A percentile compares a stretch with the other conserved stretches of the same genome.
Evolutionary conservation across 2,329 filamentous ascomycete genomes (phyloP).

Genomic region (Pleoardoris graminearum): DNA sequence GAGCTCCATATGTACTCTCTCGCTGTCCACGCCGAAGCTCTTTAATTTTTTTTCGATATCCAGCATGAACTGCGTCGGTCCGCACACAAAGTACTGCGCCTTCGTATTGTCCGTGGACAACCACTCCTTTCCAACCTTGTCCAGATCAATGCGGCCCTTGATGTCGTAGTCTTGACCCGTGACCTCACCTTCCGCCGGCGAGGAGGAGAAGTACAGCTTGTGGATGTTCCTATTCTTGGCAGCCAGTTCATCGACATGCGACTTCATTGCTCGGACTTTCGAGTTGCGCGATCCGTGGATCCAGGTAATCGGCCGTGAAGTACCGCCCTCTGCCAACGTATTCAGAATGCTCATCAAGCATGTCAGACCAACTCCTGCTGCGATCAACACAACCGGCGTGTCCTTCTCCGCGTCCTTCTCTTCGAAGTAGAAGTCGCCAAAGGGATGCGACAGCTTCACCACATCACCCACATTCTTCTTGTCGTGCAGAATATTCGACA

Average conservation of each 20-base stretch:
- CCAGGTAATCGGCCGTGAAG: slow-evolving; percentile 60
- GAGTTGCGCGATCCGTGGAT: slow-evolving; percentile 63
- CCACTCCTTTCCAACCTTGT: slow-evolving; percentile 57
- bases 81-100: slow-evolving; percentile 73
- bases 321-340: slow-evolving; percentile 45
- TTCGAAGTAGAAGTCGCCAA: slow-evolving; percentile 64
- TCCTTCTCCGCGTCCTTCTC: slow-evolving; percentile 46
- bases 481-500: slow-evolving; percentile 72
- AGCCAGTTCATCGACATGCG: slow-evolving; percentile 52
- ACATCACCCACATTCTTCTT: slow-evolving; percentile 63
- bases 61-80: slow-evolving; percentile 71
- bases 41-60: slow-evolving; percentile 59
- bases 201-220: slow-evolving; percentile 62
- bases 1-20: slow-evolving; percentile 67
- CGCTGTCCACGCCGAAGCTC: slow-evolving; percentile 59
- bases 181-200: slow-evolving; percentile 49
- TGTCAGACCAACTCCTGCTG: slow-evolving; percentile 70
- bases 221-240: slow-evolving; percentile 54
- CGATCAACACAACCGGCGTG: slow-evolving; percentile 66
- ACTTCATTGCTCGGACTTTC: slow-evolving; percentile 59
- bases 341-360: slow-evolving; percentile 69
- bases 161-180: slow-evolving; percentile 63
- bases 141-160: slow-evolving; percentile 62
- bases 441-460: slow-evolving; percentile 68
- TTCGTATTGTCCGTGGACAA: slow-evolving; percentile 59